Percentiles rank a stretch among this genome's conserved stretches.
These are phyloP conservation scores for Fusarium albosuccineum DNA, from an alignment of 2,329 filamentous ascomycete species.

Conservation along the genomic window DNA sequence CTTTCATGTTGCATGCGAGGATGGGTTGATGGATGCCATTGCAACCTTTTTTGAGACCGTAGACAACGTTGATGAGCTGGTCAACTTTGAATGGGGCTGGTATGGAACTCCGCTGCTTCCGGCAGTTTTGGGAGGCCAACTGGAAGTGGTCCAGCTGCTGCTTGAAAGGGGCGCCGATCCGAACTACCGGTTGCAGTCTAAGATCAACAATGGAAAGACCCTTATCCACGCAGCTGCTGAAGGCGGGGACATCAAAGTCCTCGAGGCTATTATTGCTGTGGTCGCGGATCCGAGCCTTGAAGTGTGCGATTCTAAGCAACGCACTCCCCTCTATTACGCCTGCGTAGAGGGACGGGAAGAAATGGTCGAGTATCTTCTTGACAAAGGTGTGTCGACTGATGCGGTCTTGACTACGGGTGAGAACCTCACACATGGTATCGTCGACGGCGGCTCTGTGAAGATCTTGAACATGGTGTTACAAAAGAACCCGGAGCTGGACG, in stretches of 20 bases:
- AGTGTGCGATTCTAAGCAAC: slow-evolving; percentile 15
- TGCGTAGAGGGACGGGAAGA: slow-evolving; percentile 25
- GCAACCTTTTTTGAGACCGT: slow-evolving; percentile 26
- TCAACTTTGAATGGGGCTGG: slow-evolving; percentile 38
- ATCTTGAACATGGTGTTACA: slow-evolving; percentile 29
- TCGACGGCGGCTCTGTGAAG: slow-evolving; percentile 24
- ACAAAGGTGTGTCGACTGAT: slow-evolving; percentile 26
- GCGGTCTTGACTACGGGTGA: slow-evolving; percentile 15
- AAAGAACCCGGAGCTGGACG: slow-evolving; percentile 28
- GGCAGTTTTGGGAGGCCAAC: slow-evolving; percentile 20
- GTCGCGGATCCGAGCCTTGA: slow-evolving; percentile 20
- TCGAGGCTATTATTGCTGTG: slow-evolving; percentile 21
- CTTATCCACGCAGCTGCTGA: slow-evolving; percentile 32
- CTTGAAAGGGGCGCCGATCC: slow-evolving; percentile 28
- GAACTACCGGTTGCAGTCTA: slow-evolving; percentile 26
- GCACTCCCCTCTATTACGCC: slow-evolving; percentile 34
- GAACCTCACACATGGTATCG: slow-evolving; percentile 26
- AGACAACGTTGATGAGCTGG: slow-evolving; percentile 17
- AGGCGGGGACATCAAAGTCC: slow-evolving; percentile 26
- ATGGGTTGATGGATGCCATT: slow-evolving; percentile 22
- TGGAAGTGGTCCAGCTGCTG: slow-evolving; percentile 23
- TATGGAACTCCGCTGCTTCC: slow-evolving; percentile 26
- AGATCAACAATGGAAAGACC: slow-evolving; percentile 20
- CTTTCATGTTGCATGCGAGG: slow-evolving; percentile 28
- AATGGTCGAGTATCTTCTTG: slow-evolving; percentile 34